These are phyloP conservation scores for Claviceps monticola DNA, from an alignment of 2,329 filamentous ascomycete genomes.

Conservation along the genomic window DNA sequence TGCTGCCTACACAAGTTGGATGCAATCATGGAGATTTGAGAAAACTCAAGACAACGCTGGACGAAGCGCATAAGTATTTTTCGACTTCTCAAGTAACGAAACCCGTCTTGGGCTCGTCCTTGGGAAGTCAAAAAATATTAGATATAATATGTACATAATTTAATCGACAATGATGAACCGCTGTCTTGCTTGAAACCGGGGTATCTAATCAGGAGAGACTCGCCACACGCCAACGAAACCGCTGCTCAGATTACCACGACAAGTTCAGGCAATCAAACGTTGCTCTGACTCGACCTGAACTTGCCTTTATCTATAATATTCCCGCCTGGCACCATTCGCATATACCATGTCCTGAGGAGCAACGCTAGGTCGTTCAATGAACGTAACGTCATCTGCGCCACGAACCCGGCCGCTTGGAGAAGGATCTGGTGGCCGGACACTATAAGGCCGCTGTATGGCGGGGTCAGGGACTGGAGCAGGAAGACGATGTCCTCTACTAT, in stretches of 20 bases:
- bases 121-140: not conserved
- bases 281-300: not conserved
- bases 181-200: not conserved
- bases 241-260: not conserved
- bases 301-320: conserved; percentile 19
- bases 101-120: not conserved
- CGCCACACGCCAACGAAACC: not conserved
- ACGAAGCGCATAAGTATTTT: no score
- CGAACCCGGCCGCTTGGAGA: conserved; percentile 13
- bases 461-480: conserved; percentile 10
- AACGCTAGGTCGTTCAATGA: conserved; percentile 29
- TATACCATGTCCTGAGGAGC: conserved; percentile 31
- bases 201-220: not conserved
- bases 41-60: no score
- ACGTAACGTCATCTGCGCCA: conserved; percentile 26
- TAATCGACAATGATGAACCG: not conserved
- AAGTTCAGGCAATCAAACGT: not conserved
- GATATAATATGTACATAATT: not conserved
- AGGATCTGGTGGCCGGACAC: conserved; percentile 27
- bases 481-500: conserved; percentile 17
- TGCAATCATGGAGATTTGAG: no score
- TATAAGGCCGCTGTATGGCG: conserved; percentile 20
- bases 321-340: conserved; percentile 24
- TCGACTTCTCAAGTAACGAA: no score
- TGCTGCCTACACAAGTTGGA: no score